Base-by-base conservation (phyloP, 1,284 basidiomycete species). In the Naganishia sp. region DNA sequence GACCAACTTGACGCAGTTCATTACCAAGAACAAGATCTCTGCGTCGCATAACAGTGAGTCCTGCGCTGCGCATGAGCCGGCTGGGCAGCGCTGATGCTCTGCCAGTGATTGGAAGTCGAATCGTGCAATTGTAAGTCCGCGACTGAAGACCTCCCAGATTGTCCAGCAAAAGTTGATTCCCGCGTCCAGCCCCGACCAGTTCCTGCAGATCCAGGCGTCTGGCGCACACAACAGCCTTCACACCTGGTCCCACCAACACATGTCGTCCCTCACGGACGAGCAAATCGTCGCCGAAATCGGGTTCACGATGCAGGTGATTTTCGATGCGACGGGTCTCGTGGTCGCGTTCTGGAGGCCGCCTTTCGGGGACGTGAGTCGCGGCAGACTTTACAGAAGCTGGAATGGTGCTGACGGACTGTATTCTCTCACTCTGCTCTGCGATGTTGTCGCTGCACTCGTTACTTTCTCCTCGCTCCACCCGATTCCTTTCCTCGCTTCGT, bases 211-310 rank as follows among this genome's bases (percentile, higher is more conserved):
- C 44, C 21, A 59, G 46, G 36, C 43, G 16, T 46, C 46, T n/a
- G 64, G 64, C 1, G 28, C 64, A 65, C 33, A n/a, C 48, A 43
- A 21, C 42, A 33, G 28, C 28, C 10, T 23, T 25, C 39, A 42
- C 21, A 44, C 50, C 64, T 84, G 82, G 82, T 80, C 81, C 7
- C 82, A 83, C 72, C 77, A 69, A n/a, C 83, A 73, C 77, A 70
- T 80, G 54, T 83, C 84, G 48, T 82, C 81, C 6, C 75, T 83
- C 18, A 79, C 82, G 59, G 84, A 86, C 75, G 83, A 84, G 71
- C 73, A 83, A 67, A 81, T 85, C 63, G 75, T 85, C 7, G 82
- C 79, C 61, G 83, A 84, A 74, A 80, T 86, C 54, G 83, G 81
- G 28, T 81, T 78, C 78, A 79, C 79, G 9, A 78, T 78, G 72